Evolutionary conservation across 371 early-diverging fungal genomes (phyloP).

Genomic region (Quaeritorhiza haematococci): DNA sequence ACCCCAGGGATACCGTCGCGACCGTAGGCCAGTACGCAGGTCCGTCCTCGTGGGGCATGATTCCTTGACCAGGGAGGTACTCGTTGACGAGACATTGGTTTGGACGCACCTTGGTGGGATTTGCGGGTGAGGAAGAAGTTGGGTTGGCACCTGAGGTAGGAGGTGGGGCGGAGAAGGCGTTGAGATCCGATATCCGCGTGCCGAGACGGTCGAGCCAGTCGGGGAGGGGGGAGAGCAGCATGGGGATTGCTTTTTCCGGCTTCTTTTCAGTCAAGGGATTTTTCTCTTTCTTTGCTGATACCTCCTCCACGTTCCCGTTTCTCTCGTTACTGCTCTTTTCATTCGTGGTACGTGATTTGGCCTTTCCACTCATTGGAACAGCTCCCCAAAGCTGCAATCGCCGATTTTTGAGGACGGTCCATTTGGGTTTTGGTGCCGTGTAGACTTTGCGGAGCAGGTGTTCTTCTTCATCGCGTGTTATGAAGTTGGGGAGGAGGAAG

Average conservation of each 20-base stretch:
- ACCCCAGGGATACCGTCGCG: conserved; percentile 51
- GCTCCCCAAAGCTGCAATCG: conserved; percentile 23
- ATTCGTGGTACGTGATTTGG: background rate
- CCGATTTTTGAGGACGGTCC: conserved; percentile 28
- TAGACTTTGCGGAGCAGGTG: conserved; percentile 30
- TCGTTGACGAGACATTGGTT: conserved; percentile 60
- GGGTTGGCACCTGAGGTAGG: background rate
- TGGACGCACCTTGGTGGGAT: conserved; percentile 12
- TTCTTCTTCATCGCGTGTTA: conserved; percentile 11
- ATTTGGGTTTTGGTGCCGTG: conserved; percentile 47
- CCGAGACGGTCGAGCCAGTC: conserved; percentile 34
- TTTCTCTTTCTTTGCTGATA: background rate
- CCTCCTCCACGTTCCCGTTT: background rate
- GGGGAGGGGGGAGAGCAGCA: conserved; percentile 34
- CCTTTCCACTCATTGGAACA: background rate
- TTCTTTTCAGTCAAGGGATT: conserved; percentile 1
- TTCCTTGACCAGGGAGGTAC: conserved; percentile 54
- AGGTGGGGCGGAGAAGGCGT: conserved; percentile 9
- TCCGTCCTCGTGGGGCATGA: conserved; percentile 62
- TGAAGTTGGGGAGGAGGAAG: conserved; percentile 25
- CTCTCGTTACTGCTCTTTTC: background rate
- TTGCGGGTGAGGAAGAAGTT: background rate
- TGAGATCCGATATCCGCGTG: conserved; percentile 18
- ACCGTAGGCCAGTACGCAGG: conserved; percentile 52
- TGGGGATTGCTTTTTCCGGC: background rate